phyloP scores from a whole-genome alignment of 306 rosid genomes.

The Senna tora region DNA sequence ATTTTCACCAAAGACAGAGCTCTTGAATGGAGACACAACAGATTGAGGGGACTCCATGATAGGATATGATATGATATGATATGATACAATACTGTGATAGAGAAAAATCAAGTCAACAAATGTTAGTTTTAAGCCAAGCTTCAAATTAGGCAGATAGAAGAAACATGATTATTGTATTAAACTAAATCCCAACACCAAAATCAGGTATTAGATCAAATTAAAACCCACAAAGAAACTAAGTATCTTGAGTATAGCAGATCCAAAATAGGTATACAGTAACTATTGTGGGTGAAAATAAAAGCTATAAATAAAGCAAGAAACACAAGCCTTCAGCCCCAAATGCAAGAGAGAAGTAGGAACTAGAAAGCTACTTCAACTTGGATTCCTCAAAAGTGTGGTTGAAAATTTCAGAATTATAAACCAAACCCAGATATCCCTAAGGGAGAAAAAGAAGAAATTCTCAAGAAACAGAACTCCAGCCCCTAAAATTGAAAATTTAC shows the following conservation, averaged over 20 bases:
- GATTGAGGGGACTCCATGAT: conserved; percentile 90
- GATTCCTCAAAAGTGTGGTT: too few relatives aligned
- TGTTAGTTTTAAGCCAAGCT: conserved; percentile 12
- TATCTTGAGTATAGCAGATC: conserved; percentile 32
- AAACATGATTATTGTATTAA: conserved; percentile 8
- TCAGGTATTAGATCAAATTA: too few relatives aligned
- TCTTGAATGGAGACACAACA: conserved; percentile 76
- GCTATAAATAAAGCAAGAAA: too few relatives aligned
- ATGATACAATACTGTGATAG: neutral
- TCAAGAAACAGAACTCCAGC: neutral
- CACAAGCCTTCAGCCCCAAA: conserved; percentile 33
- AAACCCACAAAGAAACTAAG: neutral
- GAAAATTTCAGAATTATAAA: too few relatives aligned
- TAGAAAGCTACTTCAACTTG: too few relatives aligned
- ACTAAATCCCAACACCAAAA: conserved; percentile 1
- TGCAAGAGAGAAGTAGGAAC: too few relatives aligned
- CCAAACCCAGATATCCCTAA: too few relatives aligned
- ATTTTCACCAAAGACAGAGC: conserved; percentile 29
- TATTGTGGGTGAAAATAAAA: conserved; percentile 22
- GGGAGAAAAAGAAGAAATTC: too few relatives aligned
- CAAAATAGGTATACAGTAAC: neutral
- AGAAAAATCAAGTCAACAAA: conserved; percentile 29
- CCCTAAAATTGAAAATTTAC: conserved; percentile 5
- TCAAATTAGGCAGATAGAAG: conserved; percentile 4
- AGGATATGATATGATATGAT: neutral